phyloP scores from a whole-genome alignment of 2,329 filamentous ascomycete genomes.

The Orbilia blumenaviensis region DNA sequence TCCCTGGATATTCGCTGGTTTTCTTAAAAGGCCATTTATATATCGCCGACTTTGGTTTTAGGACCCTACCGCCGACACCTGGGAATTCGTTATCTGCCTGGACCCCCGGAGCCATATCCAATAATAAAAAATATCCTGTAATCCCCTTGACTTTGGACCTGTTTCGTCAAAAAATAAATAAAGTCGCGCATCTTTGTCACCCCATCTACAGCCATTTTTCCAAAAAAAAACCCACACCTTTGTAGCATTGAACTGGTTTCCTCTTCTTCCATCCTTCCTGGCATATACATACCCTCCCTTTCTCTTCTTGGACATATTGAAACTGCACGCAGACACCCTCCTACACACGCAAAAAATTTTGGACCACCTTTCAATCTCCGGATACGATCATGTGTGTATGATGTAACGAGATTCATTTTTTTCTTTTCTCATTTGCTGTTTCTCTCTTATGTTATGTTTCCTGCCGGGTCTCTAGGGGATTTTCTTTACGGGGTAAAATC shows the following conservation, averaged over 20 bases:
- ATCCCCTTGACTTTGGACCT: constrained; percentile 34
- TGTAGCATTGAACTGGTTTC: constrained; percentile 50
- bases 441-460: not conserved
- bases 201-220: constrained; percentile 11
- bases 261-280: constrained; percentile 3
- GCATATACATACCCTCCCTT: constrained; percentile 36
- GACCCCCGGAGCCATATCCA: constrained; percentile 41
- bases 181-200: constrained; percentile 10
- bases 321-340: constrained; percentile 6
- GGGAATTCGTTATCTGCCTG: constrained; percentile 7
- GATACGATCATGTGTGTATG: constrained; percentile 42
- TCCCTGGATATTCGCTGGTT: constrained; percentile 18
- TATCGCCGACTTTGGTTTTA: not conserved
- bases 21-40: constrained; percentile 17
- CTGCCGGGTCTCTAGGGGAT: constrained; percentile 9
- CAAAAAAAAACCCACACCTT: constrained; percentile 2
- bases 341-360: constrained; percentile 11
- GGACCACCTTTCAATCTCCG: constrained; percentile 7
- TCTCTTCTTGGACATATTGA: constrained; percentile 53
- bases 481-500: not conserved
- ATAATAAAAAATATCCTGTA: constrained; percentile 39
- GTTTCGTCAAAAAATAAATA: constrained; percentile 22
- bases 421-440: not conserved
- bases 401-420: constrained; percentile 37
- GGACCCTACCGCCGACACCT: constrained; percentile 18